These are phyloP conservation scores for Beauveria brongniartii DNA, from an alignment of 2,329 filamentous ascomycete species.

Conservation along the genomic window DNA sequence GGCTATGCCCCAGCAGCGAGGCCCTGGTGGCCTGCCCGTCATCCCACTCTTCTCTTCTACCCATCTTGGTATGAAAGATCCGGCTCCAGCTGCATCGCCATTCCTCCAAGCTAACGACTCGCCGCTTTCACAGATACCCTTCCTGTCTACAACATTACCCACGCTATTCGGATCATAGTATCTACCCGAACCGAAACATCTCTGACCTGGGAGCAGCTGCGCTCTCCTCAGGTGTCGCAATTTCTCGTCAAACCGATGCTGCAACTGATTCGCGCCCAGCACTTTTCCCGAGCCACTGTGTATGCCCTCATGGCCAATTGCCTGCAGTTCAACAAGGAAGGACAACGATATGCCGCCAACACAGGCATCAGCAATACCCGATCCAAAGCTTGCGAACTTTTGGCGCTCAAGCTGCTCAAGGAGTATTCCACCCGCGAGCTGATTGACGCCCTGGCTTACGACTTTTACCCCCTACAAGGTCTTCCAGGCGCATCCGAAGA, in stretches of 20 bases:
- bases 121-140: conserved; percentile 56
- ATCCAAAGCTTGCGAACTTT: conserved; percentile 80
- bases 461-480: conserved; percentile 88
- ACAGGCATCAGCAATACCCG: conserved; percentile 76
- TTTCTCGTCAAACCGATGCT: conserved; percentile 95
- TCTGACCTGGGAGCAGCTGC: conserved; percentile 86
- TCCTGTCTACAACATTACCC: conserved; percentile 83
- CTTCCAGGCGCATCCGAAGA: conserved; percentile 42
- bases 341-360: conserved; percentile 71
- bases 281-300: conserved; percentile 78
- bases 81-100: background rate
- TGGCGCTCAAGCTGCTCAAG: conserved; percentile 82
- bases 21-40: conserved; percentile 28
- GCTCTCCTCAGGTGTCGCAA: conserved; percentile 92
- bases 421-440: conserved; percentile 85
- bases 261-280: conserved; percentile 72
- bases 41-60: conserved; percentile 75
- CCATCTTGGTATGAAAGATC: conserved; percentile 54
- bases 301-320: conserved; percentile 92
- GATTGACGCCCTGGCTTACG: conserved; percentile 89
- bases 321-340: conserved; percentile 86
- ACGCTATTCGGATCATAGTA: conserved; percentile 79
- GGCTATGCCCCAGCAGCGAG: conserved; percentile 20
- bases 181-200: conserved; percentile 83
- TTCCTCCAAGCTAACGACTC: conserved; percentile 17